Evolutionary conservation across 345 rosid genomes (phyloP).

Genomic region (Microthlaspi erraticum): DNA sequence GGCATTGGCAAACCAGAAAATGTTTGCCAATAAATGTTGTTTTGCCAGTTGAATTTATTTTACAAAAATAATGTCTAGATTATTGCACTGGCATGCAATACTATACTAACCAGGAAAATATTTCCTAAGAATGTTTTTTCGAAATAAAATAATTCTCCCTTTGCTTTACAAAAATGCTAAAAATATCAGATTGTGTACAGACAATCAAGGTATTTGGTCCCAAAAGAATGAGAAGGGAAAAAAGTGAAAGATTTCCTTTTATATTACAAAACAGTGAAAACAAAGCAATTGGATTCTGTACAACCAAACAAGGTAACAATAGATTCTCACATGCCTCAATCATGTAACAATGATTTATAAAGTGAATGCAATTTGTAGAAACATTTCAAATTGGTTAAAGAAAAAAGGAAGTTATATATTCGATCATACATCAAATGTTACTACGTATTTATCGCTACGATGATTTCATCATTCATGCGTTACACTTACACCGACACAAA

Average conservation of each 20-base stretch:
- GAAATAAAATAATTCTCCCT: slow-evolving; percentile 3
- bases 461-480: too few species aligned
- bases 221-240: neutral
- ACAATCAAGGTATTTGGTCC: slow-evolving; percentile 37
- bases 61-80: neutral
- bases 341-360: slow-evolving; percentile 13
- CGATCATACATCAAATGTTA: neutral
- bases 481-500: too few species aligned
- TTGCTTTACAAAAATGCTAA: slow-evolving; percentile 16
- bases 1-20: slow-evolving; percentile 25
- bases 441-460: too few species aligned
- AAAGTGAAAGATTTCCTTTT: slow-evolving; percentile 20
- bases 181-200: slow-evolving; percentile 25
- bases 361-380: slow-evolving; percentile 10
- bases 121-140: slow-evolving; percentile 29
- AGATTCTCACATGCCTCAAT: slow-evolving; percentile 32
- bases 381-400: neutral
- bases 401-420: neutral
- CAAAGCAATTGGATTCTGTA: slow-evolving; percentile 10
- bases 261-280: slow-evolving; percentile 19
- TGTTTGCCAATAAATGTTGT: slow-evolving; percentile 25
- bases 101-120: slow-evolving; percentile 7
- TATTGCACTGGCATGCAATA: slow-evolving; percentile 38
- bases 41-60: slow-evolving; percentile 13
- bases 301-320: slow-evolving; percentile 39